Conservation (phyloP, 352 stramenopile genomes). For the Globisporangium perplexum region DNA sequence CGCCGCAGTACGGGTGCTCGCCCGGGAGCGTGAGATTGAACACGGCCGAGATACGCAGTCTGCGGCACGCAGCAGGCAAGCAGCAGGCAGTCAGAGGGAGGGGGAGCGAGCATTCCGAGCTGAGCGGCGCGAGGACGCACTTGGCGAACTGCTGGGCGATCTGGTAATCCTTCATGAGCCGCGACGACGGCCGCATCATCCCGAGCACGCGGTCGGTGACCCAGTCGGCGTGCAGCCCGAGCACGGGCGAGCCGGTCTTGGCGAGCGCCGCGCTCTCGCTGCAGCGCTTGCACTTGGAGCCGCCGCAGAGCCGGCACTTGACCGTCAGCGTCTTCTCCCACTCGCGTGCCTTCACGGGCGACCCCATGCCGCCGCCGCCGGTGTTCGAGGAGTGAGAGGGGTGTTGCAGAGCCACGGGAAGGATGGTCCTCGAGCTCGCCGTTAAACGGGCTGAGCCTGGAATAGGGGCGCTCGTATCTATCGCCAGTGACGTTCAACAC, state of each 20-base stretch:
- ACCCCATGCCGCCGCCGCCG: constrained; percentile 52
- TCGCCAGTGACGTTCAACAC: too few relatives aligned
- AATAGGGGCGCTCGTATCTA: too few relatives aligned
- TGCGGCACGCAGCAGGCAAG: constrained; percentile 12
- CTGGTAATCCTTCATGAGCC: constrained; percentile 79
- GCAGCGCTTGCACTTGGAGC: constrained; percentile 83
- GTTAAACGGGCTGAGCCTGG: too few relatives aligned
- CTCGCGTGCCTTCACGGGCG: constrained; percentile 67
- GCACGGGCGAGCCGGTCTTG: constrained; percentile 70
- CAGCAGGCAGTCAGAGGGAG: neutral
- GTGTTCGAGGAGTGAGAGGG: too few relatives aligned
- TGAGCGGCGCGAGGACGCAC: too few relatives aligned
- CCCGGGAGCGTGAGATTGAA: constrained; percentile 90
- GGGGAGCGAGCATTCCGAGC: neutral
- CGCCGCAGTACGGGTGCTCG: constrained; percentile 89
- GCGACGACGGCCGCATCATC: constrained; percentile 87
- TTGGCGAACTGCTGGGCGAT: constrained; percentile 79
- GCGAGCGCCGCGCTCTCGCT: constrained; percentile 68
- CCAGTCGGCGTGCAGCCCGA: constrained; percentile 83
- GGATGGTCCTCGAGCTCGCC: too few relatives aligned
- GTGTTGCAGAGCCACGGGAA: too few relatives aligned
- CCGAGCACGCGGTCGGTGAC: constrained; percentile 79
- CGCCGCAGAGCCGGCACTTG: constrained; percentile 82
- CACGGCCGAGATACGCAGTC: constrained; percentile 75
- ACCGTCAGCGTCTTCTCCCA: constrained; percentile 82